Base-by-base conservation (phyloP, 805 yeast genomes). In the Barnettozyma populi region DNA sequence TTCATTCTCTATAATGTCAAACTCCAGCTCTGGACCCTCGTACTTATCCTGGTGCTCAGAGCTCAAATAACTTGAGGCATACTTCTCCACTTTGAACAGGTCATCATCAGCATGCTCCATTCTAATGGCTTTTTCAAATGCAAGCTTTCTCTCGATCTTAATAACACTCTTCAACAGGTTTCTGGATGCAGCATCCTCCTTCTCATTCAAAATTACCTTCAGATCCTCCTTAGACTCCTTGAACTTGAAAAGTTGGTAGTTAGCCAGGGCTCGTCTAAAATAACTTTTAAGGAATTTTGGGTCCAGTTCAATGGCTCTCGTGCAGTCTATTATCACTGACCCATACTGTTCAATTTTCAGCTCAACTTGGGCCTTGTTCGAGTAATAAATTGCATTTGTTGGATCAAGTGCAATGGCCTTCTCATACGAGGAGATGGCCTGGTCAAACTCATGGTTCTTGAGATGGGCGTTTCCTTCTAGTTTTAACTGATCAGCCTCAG, bases 321-420 rank as follows among this genome's bases (percentile, higher is more conserved):
- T 77, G 56, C 95, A 82, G 63, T 90, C 97, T n/a, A 65, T 70
- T 2, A 90, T 76, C 1, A 97, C 95, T 46, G 79, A 72, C 4
- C 97, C 98, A 63, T 84, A 90, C 57, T 83, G 84, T 63, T 92
- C 99, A 47, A 82, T 65, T 59, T 89, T 87, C 60, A 92, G 80
- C 56, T 90, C 84, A 1, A 89, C 96, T 63, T 89, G 90, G 0
- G 98, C 97, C 53, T 97, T 74, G 66, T 92, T 92, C 9, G 96
- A 83, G 61, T 73, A 88, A 52, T 84, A 80, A 29, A 82, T 74
- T 2, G 86, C 79, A 44, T 82, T 81, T 11, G 32, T 13, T 11
- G 74, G 64, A 54, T 84, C 84, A 13, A 84, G 54, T 25, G 74
- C 83, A 32, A 92, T 84, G 8, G 97, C 97, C 51, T 74, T 63